Evolutionary conservation across 2,329 filamentous ascomycete species (phyloP), one percentile per base, ranked within the genome.

Genomic region (Penicillium polonicum): DNA sequence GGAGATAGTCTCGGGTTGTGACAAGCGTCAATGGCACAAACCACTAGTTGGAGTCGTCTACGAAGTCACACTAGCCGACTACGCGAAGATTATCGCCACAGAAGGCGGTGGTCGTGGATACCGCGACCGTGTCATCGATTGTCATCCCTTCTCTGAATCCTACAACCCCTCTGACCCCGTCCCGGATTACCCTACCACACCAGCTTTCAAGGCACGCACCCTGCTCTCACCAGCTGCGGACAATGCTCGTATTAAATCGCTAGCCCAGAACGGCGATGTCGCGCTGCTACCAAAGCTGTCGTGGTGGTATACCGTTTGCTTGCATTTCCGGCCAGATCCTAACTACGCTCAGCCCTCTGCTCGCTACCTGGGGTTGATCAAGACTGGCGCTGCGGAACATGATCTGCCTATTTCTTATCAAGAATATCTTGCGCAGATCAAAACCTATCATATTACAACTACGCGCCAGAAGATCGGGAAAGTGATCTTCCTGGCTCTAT

Each of bases 31-130:
- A 53, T 96, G 91, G 92, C 79, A 86, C 62, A 92, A 92, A 68
- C 90, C 91, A 5, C 82, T 99, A 2, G 85, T 97, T 41, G 94
- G 94, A 25, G 91, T 96, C 17, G 94, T 97, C 4, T 99, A 99
- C 78, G 92, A 97, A 77, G 91, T 97, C 31, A 96, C 92, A 0
- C 78, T 82, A 19, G 75, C 83, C 43, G 94, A 99, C 77, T 99
- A 90, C 72, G 83, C 87, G 7, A 89, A 85, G 59, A 96, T 99
- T 65, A 88, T 97, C 60, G 88, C 88, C 5, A 97, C 92, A 5
- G 94, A 99, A 73, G 93, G 93, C 51, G 92, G 90, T 33, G 92
- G 92, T 19, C 78, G 86, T 2, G 83, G 87, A n/a, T 99, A 99
- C 78, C 80, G 88, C 56, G 92, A 97, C 70, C 85, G 96, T 12